Conservation (phyloP, 169 alveolate genomes). For the Eimeria brunetti region DNA sequence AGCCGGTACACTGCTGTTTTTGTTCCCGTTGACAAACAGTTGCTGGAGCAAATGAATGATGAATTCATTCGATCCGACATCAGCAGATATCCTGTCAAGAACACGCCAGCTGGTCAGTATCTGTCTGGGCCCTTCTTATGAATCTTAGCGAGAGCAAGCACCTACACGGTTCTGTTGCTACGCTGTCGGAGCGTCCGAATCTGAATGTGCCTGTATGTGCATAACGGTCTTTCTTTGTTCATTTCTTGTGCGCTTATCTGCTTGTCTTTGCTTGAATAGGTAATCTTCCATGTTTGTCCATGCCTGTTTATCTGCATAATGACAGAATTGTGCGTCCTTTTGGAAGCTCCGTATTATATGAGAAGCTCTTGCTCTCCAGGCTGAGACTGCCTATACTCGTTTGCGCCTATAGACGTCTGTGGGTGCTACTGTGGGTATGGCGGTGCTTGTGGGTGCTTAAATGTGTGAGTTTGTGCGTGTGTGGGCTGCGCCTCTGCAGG, state of each 20-base stretch:
- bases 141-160: background rate
- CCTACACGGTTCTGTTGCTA: background rate
- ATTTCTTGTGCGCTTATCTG: background rate
- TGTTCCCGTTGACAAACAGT: conserved; percentile 44
- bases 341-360: background rate
- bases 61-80: conserved; percentile 45
- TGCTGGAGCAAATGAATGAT: conserved; percentile 41
- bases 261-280: background rate
- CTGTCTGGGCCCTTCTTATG: background rate
- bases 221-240: background rate
- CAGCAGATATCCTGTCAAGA: conserved; percentile 55
- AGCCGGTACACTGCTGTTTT: conserved; percentile 63
- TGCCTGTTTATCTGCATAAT: background rate
- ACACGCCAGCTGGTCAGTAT: conserved; percentile 49
- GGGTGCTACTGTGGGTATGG: background rate
- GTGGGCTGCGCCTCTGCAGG: conserved; percentile 78
- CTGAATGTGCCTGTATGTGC: background rate
- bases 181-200: background rate
- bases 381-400: background rate
- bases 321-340: background rate
- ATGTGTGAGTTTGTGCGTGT: background rate
- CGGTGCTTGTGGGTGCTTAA: background rate
- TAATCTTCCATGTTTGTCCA: background rate
- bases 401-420: background rate
- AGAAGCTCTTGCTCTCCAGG: background rate